These are phyloP conservation scores for Teunomyces lycoperdinae DNA, from an alignment of 805 yeast species.

Conservation along the genomic window DNA sequence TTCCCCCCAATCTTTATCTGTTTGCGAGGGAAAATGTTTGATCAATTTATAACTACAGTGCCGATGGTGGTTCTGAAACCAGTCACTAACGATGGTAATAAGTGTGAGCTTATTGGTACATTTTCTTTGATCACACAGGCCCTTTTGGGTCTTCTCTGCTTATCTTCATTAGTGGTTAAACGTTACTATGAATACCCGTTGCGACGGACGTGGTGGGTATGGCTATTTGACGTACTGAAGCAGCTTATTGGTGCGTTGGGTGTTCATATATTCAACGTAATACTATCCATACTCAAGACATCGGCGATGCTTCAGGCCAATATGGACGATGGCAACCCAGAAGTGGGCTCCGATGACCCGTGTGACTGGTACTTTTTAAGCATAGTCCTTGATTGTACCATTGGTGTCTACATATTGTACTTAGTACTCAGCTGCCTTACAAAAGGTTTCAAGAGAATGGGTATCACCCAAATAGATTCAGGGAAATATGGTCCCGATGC, in stretches of 20 bases:
- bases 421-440: conserved; percentile 48
- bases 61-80: conserved; percentile 4
- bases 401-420: conserved; percentile 81
- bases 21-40: conserved; percentile 6
- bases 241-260: conserved; percentile 87
- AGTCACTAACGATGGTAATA: conserved; percentile 21
- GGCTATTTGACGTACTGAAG: conserved; percentile 88
- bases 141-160: conserved; percentile 70
- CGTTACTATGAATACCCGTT: conserved; percentile 75
- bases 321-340: conserved; percentile 2
- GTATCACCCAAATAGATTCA: conserved; percentile 41
- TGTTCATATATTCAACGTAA: conserved; percentile 74
- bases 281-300: conserved; percentile 61
- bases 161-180: conserved; percentile 71
- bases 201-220: conserved; percentile 80
- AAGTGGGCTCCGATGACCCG: conserved; percentile 45
- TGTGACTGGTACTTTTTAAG: conserved; percentile 95
- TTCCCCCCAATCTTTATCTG: not conserved
- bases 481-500: conserved; percentile 66
- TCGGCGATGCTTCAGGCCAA: not conserved
- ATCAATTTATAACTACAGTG: not conserved
- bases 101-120: conserved; percentile 67
- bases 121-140: conserved; percentile 79
- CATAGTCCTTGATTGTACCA: conserved; percentile 84
- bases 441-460: conserved; percentile 43